phyloP scores from a whole-genome alignment of 2,329 filamentous ascomycete genomes.

The Penicillium sp. region DNA sequence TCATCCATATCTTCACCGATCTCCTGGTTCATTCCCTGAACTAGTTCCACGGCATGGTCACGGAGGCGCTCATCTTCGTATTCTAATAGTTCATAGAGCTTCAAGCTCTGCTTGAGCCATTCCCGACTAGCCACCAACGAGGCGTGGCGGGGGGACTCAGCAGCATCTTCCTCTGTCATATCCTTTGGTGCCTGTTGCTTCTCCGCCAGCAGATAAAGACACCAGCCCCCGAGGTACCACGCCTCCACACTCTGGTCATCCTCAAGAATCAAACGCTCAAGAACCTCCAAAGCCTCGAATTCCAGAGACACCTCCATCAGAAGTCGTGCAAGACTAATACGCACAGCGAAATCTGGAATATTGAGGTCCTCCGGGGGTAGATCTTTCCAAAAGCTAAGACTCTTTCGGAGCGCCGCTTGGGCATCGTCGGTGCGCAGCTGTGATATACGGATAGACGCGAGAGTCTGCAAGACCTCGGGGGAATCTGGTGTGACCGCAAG shows the following conservation, averaged over 20 bases:
- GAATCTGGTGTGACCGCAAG: slow-evolving; percentile 79
- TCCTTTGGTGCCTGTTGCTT: slow-evolving; percentile 48
- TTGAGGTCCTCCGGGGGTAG: slow-evolving; percentile 70
- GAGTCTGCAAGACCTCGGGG: slow-evolving; percentile 90
- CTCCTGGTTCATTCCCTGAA: slow-evolving; percentile 62
- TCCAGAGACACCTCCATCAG: slow-evolving; percentile 91
- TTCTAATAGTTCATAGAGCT: slow-evolving; percentile 75
- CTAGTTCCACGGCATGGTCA: slow-evolving; percentile 49
- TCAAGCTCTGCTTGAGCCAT: slow-evolving; percentile 81
- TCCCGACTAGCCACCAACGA: slow-evolving; percentile 75
- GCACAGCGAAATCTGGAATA: slow-evolving; percentile 83
- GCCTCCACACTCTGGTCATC: slow-evolving; percentile 94
- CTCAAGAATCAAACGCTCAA: slow-evolving; percentile 81
- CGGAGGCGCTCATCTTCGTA: slow-evolving; percentile 65
- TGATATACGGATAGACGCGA: slow-evolving; percentile 91
- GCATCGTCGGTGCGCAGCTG: slow-evolving; percentile 82
- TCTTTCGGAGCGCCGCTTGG: slow-evolving; percentile 73
- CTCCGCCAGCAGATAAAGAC: slow-evolving; percentile 70
- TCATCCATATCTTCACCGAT: slow-evolving; percentile 64
- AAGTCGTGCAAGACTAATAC: slow-evolving; percentile 81
- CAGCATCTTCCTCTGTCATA: slow-evolving; percentile 36
- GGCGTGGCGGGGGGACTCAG: slow-evolving; percentile 60
- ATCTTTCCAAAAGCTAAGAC: slow-evolving; percentile 82
- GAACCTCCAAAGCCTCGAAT: slow-evolving; percentile 78
- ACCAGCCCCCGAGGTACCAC: slow-evolving; percentile 97